Conservation (phyloP, 2,329 filamentous ascomycete species). For the Cladobotryum mycophilum region DNA sequence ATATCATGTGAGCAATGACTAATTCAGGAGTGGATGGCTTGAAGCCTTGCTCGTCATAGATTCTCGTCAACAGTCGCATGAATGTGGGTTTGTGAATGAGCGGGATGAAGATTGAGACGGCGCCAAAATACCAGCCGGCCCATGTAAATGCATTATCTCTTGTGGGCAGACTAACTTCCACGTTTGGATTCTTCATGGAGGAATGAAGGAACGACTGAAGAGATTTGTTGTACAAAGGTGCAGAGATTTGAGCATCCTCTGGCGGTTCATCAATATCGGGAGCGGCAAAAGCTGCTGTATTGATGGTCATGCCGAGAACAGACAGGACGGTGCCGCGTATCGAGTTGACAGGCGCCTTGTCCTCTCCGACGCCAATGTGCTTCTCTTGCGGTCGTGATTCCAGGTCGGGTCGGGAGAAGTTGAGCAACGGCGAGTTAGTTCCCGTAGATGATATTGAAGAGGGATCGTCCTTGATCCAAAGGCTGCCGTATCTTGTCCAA, state of each 20-base stretch:
- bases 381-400: slow-evolving; percentile 49
- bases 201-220: slow-evolving; percentile 64
- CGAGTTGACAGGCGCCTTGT: slow-evolving; percentile 61
- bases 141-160: slow-evolving; percentile 61
- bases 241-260: slow-evolving; percentile 30
- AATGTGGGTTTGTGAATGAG: slow-evolving; percentile 72
- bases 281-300: slow-evolving; percentile 66
- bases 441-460: not conserved
- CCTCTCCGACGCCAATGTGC: slow-evolving; percentile 59
- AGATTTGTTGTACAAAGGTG: slow-evolving; percentile 62
- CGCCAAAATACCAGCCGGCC: slow-evolving; percentile 68
- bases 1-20: slow-evolving; percentile 71
- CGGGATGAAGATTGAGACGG: slow-evolving; percentile 65
- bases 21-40: slow-evolving; percentile 57
- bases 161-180: slow-evolving; percentile 55
- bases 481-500: slow-evolving; percentile 27
- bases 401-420: slow-evolving; percentile 27
- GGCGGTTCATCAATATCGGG: slow-evolving; percentile 56
- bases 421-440: not conserved
- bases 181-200: slow-evolving; percentile 51
- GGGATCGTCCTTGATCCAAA: slow-evolving; percentile 30
- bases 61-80: slow-evolving; percentile 54
- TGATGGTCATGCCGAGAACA: slow-evolving; percentile 72
- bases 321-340: slow-evolving; percentile 72
- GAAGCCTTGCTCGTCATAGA: slow-evolving; percentile 65